These are phyloP conservation scores for Volutella citrinella DNA, from an alignment of 2,329 filamentous ascomycete species.

Conservation along the genomic window DNA sequence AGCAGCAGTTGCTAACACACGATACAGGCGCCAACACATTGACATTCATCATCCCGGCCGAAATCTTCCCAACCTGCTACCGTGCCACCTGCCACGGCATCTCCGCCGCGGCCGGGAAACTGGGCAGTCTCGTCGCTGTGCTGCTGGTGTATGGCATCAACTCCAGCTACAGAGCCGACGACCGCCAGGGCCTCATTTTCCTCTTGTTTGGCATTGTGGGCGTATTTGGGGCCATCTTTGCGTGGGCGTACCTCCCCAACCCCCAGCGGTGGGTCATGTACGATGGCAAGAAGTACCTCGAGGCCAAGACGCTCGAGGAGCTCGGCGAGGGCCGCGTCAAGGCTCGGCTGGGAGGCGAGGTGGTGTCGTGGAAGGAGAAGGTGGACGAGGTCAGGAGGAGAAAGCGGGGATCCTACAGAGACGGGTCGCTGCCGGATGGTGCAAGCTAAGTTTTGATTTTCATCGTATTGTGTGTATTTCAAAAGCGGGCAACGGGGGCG, in stretches of 20 bases:
- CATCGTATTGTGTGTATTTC: no score
- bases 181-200: conserved; percentile 48
- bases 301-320: conserved; percentile 48
- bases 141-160: conserved; percentile 51
- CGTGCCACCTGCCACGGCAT: conserved; percentile 62
- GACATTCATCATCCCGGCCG: conserved; percentile 62
- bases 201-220: conserved; percentile 50
- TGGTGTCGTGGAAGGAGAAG: conserved; percentile 43
- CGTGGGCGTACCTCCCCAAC: conserved; percentile 51
- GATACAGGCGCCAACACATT: conserved; percentile 54
- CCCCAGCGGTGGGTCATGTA: conserved; percentile 40
- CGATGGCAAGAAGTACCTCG: conserved; percentile 35
- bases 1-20: background rate
- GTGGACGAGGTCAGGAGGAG: conserved; percentile 36
- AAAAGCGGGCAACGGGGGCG: no score
- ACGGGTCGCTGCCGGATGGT: conserved; percentile 20
- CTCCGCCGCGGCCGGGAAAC: conserved; percentile 57
- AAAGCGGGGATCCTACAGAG: conserved; percentile 22
- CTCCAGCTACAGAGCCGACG: conserved; percentile 37
- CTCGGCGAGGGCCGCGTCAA: conserved; percentile 46
- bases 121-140: conserved; percentile 53
- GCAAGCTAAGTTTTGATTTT: background rate
- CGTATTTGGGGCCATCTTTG: conserved; percentile 45
- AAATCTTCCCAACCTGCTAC: conserved; percentile 63
- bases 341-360: conserved; percentile 42